A percentile compares a stretch with the other conserved stretches of the same genome.
Conservation (phyloP, 352 stramenopile species). For the Pythium aristosporum region DNA sequence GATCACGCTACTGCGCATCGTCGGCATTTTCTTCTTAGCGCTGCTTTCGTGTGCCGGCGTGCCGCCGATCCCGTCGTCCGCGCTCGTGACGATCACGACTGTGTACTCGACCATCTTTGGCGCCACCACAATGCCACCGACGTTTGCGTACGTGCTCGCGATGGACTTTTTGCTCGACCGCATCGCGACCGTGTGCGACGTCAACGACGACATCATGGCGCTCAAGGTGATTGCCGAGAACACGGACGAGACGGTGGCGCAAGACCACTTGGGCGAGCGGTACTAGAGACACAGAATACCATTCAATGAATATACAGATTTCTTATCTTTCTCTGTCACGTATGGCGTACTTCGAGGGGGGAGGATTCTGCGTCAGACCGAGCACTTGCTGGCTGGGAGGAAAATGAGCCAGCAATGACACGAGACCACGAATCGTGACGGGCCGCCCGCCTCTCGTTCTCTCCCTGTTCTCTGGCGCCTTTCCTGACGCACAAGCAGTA, state of each 20-base stretch:
- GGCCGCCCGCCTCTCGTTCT: no score
- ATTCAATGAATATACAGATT: neutral
- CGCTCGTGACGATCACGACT: constrained; percentile 23
- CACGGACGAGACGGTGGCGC: constrained; percentile 15
- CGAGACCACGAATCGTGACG: no score
- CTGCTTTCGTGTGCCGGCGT: constrained; percentile 50
- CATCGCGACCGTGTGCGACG: constrained; percentile 61
- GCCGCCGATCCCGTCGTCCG: constrained; percentile 48
- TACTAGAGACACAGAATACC: neutral
- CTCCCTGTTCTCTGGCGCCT: no score
- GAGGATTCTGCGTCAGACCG: neutral
- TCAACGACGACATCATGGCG: constrained; percentile 36
- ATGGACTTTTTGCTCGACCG: constrained; percentile 63
- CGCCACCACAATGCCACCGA: constrained; percentile 25
- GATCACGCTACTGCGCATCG: constrained; percentile 42
- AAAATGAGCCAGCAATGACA: no score
- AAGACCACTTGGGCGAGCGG: constrained; percentile 36
- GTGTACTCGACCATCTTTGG: constrained; percentile 23
- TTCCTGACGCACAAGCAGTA: no score
- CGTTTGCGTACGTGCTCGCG: constrained; percentile 37
- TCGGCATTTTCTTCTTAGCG: constrained; percentile 55
- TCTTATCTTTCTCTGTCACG: no score
- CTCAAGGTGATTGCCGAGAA: constrained; percentile 25
- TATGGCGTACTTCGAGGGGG: neutral
- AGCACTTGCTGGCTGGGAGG: no score